phyloP scores from a whole-genome alignment of 257 asterid genomes.

The Schizonepeta tenuifolia region DNA sequence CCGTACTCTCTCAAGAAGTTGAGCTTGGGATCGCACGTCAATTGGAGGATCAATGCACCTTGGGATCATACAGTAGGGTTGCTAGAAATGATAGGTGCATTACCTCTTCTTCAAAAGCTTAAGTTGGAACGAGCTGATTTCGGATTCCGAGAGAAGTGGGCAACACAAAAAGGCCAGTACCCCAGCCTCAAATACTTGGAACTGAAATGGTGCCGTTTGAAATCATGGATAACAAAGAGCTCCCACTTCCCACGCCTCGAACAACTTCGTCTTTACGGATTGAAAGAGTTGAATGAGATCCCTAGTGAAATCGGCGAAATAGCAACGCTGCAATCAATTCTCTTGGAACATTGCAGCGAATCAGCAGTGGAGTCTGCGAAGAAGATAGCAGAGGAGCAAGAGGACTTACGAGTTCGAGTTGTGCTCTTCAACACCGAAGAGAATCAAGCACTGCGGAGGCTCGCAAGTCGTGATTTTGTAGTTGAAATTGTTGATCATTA shows the following conservation, averaged over 20 bases:
- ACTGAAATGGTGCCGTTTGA: neutral
- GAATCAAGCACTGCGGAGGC: too few relatives aligned
- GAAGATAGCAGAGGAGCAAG: too few relatives aligned
- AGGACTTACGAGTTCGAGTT: too few relatives aligned
- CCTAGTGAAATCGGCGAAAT: neutral
- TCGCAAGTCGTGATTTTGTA: too few relatives aligned
- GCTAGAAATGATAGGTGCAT: neutral
- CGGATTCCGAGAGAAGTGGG: neutral
- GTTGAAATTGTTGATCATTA: too few relatives aligned
- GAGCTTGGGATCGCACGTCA: neutral
- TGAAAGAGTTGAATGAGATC: neutral
- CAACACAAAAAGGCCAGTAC: neutral
- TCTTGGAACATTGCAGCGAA: neutral
- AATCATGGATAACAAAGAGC: neutral
- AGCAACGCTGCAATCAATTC: neutral
- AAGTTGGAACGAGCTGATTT: neutral
- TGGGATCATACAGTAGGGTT: too few relatives aligned
- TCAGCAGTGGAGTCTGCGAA: too few relatives aligned
- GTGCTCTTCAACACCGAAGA: too few relatives aligned
- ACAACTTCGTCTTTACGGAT: neutral
- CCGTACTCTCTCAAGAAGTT: neutral
- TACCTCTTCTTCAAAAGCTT: slow-evolving; percentile 16
- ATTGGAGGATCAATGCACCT: too few relatives aligned
- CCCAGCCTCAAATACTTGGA: slow-evolving; percentile 4
- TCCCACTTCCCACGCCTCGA: neutral